phyloP scores from a whole-genome alignment of 257 asterid genomes.

The Ophiorrhiza pumila region DNA sequence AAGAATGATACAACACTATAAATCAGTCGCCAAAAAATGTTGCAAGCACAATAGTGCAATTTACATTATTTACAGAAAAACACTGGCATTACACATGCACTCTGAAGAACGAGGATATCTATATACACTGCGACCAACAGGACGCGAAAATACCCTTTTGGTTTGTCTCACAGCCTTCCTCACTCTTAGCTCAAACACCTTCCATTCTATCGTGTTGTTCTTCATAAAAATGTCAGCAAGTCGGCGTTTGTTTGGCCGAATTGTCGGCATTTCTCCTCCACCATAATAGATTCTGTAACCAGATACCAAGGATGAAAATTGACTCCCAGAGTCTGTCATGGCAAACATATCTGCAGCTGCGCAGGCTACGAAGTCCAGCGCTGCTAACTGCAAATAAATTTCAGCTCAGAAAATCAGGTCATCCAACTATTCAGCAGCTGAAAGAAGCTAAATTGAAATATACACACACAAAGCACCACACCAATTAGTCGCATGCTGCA shows the following conservation, averaged over 20 bases:
- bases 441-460: neutral
- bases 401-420: slow-evolving; percentile 3
- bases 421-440: neutral
- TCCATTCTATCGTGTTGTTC: slow-evolving; percentile 93
- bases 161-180: slow-evolving; percentile 93
- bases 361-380: slow-evolving; percentile 89
- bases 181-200: slow-evolving; percentile 78
- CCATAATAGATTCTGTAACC: slow-evolving; percentile 91
- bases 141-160: slow-evolving; percentile 86
- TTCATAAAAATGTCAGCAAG: slow-evolving; percentile 88
- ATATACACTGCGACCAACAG: slow-evolving; percentile 86
- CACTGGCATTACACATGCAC: slow-evolving; percentile 70
- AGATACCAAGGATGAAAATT: slow-evolving; percentile 83
- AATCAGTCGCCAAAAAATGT: neutral
- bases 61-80: slow-evolving; percentile 9
- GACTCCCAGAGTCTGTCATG: slow-evolving; percentile 99
- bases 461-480: neutral
- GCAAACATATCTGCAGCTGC: slow-evolving; percentile 87
- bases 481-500: neutral
- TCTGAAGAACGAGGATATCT: slow-evolving; percentile 82
- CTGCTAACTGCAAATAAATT: slow-evolving; percentile 73
- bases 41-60: neutral
- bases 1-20: neutral
- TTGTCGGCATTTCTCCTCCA: slow-evolving; percentile 83
- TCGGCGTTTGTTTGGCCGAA: slow-evolving; percentile 92